A percentile compares a stretch with the other conserved stretches of the same genome.
Conservation (phyloP, 139 green algal species). For the Yamagishiella unicocca region DNA sequence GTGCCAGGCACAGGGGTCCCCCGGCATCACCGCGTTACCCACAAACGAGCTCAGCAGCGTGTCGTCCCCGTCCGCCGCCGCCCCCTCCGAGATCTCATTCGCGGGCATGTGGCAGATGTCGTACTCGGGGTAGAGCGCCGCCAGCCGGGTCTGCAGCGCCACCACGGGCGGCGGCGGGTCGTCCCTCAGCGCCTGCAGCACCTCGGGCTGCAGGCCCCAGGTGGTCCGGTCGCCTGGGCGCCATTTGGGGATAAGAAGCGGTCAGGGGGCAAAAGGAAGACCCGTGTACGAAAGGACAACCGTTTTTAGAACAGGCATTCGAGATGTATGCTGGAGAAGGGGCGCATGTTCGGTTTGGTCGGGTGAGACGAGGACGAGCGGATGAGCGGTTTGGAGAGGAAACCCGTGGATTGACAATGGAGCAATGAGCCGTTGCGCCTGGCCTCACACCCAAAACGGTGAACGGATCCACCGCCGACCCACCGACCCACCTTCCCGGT, state of each 20-base stretch:
- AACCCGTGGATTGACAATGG: too few relatives aligned
- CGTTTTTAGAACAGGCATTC: too few relatives aligned
- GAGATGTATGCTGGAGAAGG: too few relatives aligned
- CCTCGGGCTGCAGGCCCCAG: constrained; percentile 50
- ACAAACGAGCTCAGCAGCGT: constrained; percentile 37
- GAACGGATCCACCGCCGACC: too few relatives aligned
- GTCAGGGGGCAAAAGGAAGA: too few relatives aligned
- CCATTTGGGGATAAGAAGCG: not conserved
- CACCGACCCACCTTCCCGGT: constrained; percentile 38
- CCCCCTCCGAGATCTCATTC: constrained; percentile 15
- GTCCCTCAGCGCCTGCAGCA: constrained; percentile 31
- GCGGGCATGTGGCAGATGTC: constrained; percentile 54
- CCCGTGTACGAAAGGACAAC: too few relatives aligned
- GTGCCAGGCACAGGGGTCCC: constrained; percentile 82
- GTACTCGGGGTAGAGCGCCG: constrained; percentile 57
- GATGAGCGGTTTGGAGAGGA: too few relatives aligned
- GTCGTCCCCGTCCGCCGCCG: not conserved
- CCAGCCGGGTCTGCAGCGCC: constrained; percentile 52
- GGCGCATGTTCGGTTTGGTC: too few relatives aligned
- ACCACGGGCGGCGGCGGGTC: constrained; percentile 47
- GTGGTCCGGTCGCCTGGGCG: constrained; percentile 47
- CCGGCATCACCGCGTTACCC: constrained; percentile 78
- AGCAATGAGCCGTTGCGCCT: too few relatives aligned
- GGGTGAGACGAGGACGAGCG: too few relatives aligned
- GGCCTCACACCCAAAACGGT: too few relatives aligned